Evolutionary conservation across 371 early-diverging fungal genomes (phyloP), one percentile per base, ranked within the genome.

Genomic region (Saksenaea vasiformis): DNA sequence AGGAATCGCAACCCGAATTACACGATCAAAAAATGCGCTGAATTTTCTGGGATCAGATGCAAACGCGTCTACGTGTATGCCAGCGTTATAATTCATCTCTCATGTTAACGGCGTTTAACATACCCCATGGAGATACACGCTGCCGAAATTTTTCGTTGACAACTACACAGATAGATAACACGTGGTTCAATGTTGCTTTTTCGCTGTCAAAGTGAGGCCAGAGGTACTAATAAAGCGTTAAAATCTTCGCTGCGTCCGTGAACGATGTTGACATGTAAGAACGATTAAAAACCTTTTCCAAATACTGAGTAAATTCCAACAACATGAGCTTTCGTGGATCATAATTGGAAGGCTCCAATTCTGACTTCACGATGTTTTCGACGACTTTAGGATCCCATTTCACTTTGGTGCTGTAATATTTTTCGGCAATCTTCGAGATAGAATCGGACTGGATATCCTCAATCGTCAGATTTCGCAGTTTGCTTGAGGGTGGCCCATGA

Each of bases 101-200:
- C 11, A 66, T 55, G 65, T 39, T 27, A n/a, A 22, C 10, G 19
- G 28, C 17, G 24, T 44, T 51, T 54, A 9, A 31, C 63, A 62
- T 84, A 81, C 85, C 85, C 87, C 88, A 90, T 3, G 80, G 77
- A 13, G 84, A 61, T 38, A 89, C 83, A 14, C 85, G 77, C 58
- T 90, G 82, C 14, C 88, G 86, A 65, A 83, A 85, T 75, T 95
- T 96, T 69, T 95, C 95, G 71, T 92, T 93, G n/a, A 94, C 73
- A 74, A 95, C 81, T 41, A 94, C 67, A 13, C 93, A 87, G n/a
- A 95, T 89, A 4, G 93, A 89, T 8, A 95, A 58, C 10, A 89
- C 73, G 60, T 91, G 89, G 26, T 80, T 74, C 28, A 85, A 62
- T 3, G 85, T 64, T 2, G 88, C 74, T 9, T 70, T 69, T 24